Percentiles rank a stretch among this genome's conserved stretches.
phyloP scores from a whole-genome alignment of 2,329 filamentous ascomycete genomes.

The Diaporthe ampelina region DNA sequence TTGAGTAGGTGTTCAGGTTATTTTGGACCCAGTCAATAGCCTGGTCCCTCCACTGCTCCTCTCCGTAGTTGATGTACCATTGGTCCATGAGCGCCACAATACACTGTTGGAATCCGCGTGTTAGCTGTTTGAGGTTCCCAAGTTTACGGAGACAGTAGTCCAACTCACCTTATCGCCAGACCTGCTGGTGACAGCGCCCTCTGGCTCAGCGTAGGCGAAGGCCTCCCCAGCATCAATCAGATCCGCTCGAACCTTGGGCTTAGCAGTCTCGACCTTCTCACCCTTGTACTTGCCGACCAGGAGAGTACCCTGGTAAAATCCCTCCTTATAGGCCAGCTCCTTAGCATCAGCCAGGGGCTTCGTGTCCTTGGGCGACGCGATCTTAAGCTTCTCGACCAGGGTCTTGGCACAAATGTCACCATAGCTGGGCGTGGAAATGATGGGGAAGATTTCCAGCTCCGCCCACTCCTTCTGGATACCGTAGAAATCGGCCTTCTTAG shows the following conservation, averaged over 20 bases:
- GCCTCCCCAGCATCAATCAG: conserved; percentile 83
- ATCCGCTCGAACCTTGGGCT: conserved; percentile 84
- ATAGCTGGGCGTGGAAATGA: conserved; percentile 90
- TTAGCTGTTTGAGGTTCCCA: background rate
- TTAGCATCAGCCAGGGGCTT: conserved; percentile 94
- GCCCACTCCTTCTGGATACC: conserved; percentile 98
- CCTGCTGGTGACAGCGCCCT: conserved; percentile 88
- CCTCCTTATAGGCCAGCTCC: conserved; percentile 96
- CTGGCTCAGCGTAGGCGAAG: conserved; percentile 94
- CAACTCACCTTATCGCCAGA: conserved; percentile 78
- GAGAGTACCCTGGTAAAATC: conserved; percentile 94
- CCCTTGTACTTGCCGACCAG: conserved; percentile 90
- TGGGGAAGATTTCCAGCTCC: conserved; percentile 87
- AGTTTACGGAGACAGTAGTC: conserved; percentile 19
- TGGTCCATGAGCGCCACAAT: conserved; percentile 94
- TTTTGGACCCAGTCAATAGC: conserved; percentile 81
- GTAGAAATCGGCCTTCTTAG: conserved; percentile 97
- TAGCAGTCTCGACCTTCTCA: conserved; percentile 86
- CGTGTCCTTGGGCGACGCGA: conserved; percentile 94
- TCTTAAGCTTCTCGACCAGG: conserved; percentile 93
- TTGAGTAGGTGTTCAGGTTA: conserved; percentile 83
- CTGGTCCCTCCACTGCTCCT: conserved; percentile 85
- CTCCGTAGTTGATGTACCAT: conserved; percentile 98
- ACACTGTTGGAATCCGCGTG: conserved; percentile 60
- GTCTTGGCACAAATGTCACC: conserved; percentile 87